Conservation (phyloP, 1,284 basidiomycete species). For the Lignosus rhinocerotis region DNA sequence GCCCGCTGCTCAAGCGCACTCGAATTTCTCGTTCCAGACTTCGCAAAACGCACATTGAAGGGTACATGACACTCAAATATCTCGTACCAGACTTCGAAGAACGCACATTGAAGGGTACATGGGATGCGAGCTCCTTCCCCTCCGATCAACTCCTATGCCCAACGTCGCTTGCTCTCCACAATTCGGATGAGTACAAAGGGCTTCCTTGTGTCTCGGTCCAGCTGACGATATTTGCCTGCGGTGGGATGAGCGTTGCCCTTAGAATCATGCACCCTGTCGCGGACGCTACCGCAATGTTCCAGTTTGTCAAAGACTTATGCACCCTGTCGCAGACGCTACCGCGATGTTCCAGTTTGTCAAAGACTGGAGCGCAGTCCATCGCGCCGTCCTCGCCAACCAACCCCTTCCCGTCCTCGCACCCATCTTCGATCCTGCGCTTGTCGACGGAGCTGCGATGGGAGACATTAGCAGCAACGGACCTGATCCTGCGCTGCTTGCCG, state of each 20-base stretch:
- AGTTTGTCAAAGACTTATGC: slow-evolving; percentile 42
- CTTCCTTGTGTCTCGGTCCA: slow-evolving; percentile 37
- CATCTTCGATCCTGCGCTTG: slow-evolving; percentile 35
- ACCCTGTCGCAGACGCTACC: slow-evolving; percentile 42
- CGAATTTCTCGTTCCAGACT: slow-evolving; percentile 28
- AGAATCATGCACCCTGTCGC: slow-evolving; percentile 40
- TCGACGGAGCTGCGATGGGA: slow-evolving; percentile 37
- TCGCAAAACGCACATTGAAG: slow-evolving; percentile 13
- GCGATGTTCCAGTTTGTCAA: slow-evolving; percentile 38
- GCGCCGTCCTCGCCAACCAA: slow-evolving; percentile 10
- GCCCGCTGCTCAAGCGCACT: slow-evolving; percentile 24
- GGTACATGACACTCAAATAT: slow-evolving; percentile 22
- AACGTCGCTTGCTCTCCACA: slow-evolving; percentile 32
- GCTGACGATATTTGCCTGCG: slow-evolving; percentile 36
- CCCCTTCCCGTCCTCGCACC: slow-evolving; percentile 25
- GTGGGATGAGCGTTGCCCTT: slow-evolving; percentile 29
- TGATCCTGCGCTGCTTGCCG: slow-evolving; percentile 29
- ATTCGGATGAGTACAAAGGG: slow-evolving; percentile 23
- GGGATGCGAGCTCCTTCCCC: slow-evolving; percentile 21
- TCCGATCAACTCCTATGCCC: slow-evolving; percentile 24
- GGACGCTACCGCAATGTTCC: slow-evolving; percentile 40
- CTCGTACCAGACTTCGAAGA: slow-evolving; percentile 28
- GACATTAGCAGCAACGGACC: slow-evolving; percentile 33
- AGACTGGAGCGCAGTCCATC: slow-evolving; percentile 39
- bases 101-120: slow-evolving; percentile 17